These are phyloP conservation scores for Luffa aegyptiaca DNA, from an alignment of 306 rosid species.

Conservation along the genomic window DNA sequence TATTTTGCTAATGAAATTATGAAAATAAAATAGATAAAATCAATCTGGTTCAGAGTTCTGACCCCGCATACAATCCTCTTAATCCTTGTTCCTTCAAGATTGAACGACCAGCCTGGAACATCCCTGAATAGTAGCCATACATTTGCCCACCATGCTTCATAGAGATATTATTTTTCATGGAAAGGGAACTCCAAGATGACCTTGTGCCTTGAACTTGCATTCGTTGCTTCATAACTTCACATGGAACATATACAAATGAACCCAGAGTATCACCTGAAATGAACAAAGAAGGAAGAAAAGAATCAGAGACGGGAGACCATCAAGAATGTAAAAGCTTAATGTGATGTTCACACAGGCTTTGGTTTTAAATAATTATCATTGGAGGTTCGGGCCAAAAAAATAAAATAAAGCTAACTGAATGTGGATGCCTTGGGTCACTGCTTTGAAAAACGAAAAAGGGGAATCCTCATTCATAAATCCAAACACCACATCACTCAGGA, in stretches of 20 bases:
- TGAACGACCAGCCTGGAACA: slow-evolving; percentile 72
- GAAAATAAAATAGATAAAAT: not conserved
- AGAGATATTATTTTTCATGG: slow-evolving; percentile 33
- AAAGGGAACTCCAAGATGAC: slow-evolving; percentile 53
- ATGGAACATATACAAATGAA: slow-evolving; percentile 90
- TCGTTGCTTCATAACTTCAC: slow-evolving; percentile 87
- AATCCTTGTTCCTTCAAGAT: slow-evolving; percentile 73
- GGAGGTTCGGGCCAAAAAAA: not conserved
- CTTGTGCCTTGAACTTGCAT: slow-evolving; percentile 91
- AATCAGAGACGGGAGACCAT: not conserved
- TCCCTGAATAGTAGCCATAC: slow-evolving; percentile 74
- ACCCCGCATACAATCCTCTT: slow-evolving; percentile 91
- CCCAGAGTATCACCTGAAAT: slow-evolving; percentile 87
- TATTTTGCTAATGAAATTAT: not conserved
- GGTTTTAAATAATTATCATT: not conserved
- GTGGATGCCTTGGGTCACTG: not conserved
- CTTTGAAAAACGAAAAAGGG: not conserved
- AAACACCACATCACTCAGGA: not conserved
- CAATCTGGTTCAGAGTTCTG: not conserved
- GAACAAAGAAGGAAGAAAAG: slow-evolving; percentile 4
- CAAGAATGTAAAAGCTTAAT: not conserved
- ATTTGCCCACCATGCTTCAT: slow-evolving; percentile 40
- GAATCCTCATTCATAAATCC: not conserved
- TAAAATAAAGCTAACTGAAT: not conserved
- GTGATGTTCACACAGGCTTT: not conserved